These are phyloP conservation scores for Gamsiella multidivaricata DNA, from an alignment of 192 early-diverging fungal genomes.

Conservation along the genomic window DNA sequence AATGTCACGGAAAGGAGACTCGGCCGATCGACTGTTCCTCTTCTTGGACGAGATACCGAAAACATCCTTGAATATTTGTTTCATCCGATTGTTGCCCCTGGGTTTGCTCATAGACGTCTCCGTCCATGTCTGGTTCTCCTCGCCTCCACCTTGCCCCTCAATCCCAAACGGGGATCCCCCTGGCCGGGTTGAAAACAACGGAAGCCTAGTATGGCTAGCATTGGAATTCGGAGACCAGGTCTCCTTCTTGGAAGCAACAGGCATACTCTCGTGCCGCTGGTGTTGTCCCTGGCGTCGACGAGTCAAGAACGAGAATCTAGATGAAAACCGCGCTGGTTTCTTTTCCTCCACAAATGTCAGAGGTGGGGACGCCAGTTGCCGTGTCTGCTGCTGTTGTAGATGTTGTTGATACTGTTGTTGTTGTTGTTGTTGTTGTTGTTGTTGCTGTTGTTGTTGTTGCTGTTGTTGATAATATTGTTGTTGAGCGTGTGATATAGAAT, in stretches of 20 bases:
- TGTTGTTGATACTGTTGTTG: constrained; percentile 11
- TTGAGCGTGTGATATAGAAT: constrained; percentile 3
- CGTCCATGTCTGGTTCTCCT: neutral
- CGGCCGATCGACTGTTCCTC: constrained; percentile 7
- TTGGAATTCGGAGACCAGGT: neutral
- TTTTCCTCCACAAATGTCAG: constrained; percentile 30
- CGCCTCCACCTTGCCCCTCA: neutral
- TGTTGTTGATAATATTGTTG: constrained; percentile 6
- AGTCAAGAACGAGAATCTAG: constrained; percentile 50
- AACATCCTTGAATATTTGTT: constrained; percentile 35
- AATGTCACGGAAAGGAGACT: constrained; percentile 35
- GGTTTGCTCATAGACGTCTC: neutral
- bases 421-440: constrained; percentile 7
- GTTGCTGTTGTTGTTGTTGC: constrained; percentile 10
- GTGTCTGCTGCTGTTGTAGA: constrained; percentile 21
- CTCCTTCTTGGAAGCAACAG: constrained; percentile 7
- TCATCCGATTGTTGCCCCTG: constrained; percentile 20
- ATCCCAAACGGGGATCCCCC: neutral
- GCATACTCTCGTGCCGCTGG: constrained; percentile 43
- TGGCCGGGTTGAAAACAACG: constrained; percentile 2
- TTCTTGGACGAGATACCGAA: constrained; percentile 31
- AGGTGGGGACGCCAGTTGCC: constrained; percentile 18
- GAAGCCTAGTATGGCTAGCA: neutral
- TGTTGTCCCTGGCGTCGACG: constrained; percentile 34
- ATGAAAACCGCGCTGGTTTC: constrained; percentile 33